Base-by-base conservation (phyloP, 306 rosid species). In the Corylus heterophylla region DNA sequence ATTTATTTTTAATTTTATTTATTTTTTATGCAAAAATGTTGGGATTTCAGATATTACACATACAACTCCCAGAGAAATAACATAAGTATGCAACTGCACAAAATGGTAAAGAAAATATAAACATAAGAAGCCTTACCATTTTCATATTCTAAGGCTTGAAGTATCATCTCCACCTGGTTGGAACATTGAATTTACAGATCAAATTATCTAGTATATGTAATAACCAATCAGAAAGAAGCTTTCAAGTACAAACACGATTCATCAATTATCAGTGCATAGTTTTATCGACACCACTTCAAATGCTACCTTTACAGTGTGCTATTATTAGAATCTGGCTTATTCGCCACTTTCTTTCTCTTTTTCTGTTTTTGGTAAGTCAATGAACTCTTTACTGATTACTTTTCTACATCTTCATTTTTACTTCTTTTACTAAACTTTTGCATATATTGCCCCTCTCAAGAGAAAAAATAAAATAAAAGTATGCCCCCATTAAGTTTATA, bases 111-210 rank as follows among this genome's bases (percentile, higher is more conserved):
- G 18, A 59, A 31, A 45, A 35, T 44, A 25, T 48, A 11, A 80
- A 73, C 31, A 45, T 12, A 44, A 72, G 77, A 71, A 74, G 25
- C 12, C 82, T 85, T 79, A 91, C 98, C 98, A 31, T 83, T 88
- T 88, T 93, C 95, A 84, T 90, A 93, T 78, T 93, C 95, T 71
- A 90, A 80, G 61, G 98, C 97, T 90, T 93, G 97, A 82, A 93
- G 98, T 85, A 93, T 89, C 98, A 93, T 90, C 85, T 93, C 98
- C 69, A 91, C 89, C 97, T 93, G 87, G 35, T 78, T 55, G 14
- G 74, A 80, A 72, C 13, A 84, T 42, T 63, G 52, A 76, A 75
- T 74, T 54, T 61, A 64, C 58, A 73, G 58, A 72, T 79, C 35
- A 79, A 45, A 77, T 39, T 66, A 84, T 77, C 50, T 17, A 74